phyloP scores from a whole-genome alignment of 192 early-diverging fungal genomes.

The Umbelopsis sp. region DNA sequence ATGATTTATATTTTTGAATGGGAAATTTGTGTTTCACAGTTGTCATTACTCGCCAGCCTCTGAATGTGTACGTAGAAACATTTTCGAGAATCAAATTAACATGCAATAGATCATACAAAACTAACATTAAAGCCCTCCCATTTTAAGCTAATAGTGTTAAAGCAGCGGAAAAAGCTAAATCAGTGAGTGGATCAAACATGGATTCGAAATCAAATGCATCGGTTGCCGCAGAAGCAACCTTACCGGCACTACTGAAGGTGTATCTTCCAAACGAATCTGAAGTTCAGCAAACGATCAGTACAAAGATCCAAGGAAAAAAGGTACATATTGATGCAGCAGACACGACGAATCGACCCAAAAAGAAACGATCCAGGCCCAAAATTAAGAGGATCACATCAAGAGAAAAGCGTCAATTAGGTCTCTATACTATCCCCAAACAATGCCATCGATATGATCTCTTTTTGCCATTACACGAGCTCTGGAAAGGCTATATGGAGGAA shows the following conservation, averaged over 20 bases:
- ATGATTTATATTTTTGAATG: background rate
- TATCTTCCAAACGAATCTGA: background rate
- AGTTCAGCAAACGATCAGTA: background rate
- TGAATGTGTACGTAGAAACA: background rate
- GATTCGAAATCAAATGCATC: background rate
- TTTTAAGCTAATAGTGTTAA: background rate
- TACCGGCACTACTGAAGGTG: background rate
- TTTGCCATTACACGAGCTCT: conserved; percentile 72
- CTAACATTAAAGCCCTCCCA: background rate
- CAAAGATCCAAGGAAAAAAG: background rate
- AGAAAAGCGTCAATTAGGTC: conserved; percentile 56
- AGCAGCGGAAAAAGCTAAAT: background rate
- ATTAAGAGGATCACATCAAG: conserved; percentile 65
- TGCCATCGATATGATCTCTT: conserved; percentile 64
- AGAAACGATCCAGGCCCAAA: conserved; percentile 35
- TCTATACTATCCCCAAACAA: conserved; percentile 69
- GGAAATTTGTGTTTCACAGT: background rate
- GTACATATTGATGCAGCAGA: conserved; percentile 10
- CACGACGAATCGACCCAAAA: conserved; percentile 13
- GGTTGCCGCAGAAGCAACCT: background rate
- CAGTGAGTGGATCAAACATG: background rate
- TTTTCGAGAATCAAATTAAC: background rate
- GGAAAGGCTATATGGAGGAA: conserved; percentile 74
- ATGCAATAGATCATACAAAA: background rate
- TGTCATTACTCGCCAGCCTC: background rate